These are phyloP conservation scores for Euphorbia peplus DNA, from an alignment of 345 rosid species.

Conservation along the genomic window DNA sequence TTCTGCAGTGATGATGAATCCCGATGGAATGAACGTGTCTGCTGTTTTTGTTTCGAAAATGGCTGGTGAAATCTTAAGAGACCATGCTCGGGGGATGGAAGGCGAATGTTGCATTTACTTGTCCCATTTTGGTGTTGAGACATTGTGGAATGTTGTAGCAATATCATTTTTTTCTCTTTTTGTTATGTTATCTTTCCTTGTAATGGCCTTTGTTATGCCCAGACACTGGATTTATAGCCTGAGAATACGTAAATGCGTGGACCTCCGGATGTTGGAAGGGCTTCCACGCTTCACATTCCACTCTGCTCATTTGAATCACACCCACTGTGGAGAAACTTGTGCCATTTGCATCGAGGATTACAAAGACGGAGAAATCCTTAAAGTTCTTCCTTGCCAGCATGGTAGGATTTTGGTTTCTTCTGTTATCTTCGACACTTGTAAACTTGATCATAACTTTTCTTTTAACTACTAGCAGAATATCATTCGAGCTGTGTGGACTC, in stretches of 20 bases:
- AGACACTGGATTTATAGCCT: conserved; percentile 48
- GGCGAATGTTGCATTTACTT: conserved; percentile 62
- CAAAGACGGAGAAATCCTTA: conserved; percentile 55
- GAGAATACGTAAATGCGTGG: conserved; percentile 29
- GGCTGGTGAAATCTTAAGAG: conserved; percentile 47
- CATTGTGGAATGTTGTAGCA: conserved; percentile 60
- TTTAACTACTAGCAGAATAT: conserved; percentile 46
- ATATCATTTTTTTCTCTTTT: conserved; percentile 51
- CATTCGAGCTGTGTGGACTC: conserved; percentile 63
- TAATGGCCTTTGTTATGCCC: conserved; percentile 43
- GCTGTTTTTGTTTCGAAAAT: conserved; percentile 59
- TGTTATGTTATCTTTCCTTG: conserved; percentile 41
- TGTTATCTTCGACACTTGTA: background rate
- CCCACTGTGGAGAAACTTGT: conserved; percentile 50
- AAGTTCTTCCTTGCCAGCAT: conserved; percentile 70
- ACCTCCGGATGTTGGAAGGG: conserved; percentile 42
- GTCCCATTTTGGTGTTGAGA: conserved; percentile 27
- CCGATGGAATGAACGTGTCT: conserved; percentile 40
- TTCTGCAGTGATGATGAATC: conserved; percentile 58
- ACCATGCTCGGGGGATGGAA: conserved; percentile 40
- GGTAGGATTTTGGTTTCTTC: conserved; percentile 33
- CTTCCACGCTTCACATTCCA: conserved; percentile 50
- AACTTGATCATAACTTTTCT: background rate
- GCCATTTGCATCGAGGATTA: conserved; percentile 78
- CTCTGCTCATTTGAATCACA: conserved; percentile 28